phyloP scores from a whole-genome alignment of 257 asterid species.

The Penstemon newberryi region DNA sequence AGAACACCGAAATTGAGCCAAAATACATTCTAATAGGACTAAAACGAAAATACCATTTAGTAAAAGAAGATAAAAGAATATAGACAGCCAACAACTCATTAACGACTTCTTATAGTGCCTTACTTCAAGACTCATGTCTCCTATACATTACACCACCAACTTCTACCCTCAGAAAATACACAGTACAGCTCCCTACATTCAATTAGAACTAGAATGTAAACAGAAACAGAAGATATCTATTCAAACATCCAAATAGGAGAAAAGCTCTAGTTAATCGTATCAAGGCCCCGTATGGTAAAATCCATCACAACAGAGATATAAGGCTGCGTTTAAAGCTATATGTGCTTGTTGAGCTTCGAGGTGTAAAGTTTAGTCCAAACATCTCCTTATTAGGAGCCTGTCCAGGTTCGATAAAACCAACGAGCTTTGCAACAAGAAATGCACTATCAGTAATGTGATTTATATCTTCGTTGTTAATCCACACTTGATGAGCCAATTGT shows the following conservation, averaged over 20 bases:
- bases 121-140: too few species aligned
- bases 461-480: conserved; percentile 68
- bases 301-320: conserved; percentile 54
- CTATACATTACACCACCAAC: too few species aligned
- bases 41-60: too few species aligned
- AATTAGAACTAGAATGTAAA: conserved; percentile 4
- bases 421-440: conserved; percentile 65
- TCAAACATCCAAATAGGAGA: background rate
- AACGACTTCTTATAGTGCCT: too few species aligned
- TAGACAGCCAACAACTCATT: too few species aligned
- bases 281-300: conserved; percentile 14
- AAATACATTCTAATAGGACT: too few species aligned
- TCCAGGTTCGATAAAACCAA: conserved; percentile 57
- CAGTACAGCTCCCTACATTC: conserved; percentile 22
- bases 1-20: too few species aligned
- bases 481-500: conserved; percentile 68
- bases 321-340: conserved; percentile 64
- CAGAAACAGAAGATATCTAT: too few species aligned
- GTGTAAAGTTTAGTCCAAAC: conserved; percentile 83
- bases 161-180: conserved; percentile 2
- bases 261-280: conserved; percentile 9
- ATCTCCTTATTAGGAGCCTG: conserved; percentile 71
- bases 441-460: conserved; percentile 79
- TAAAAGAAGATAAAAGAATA: too few species aligned
- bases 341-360: conserved; percentile 46